Conservation (phyloP, 768 basidiomycete species). For the Agaricus blazei region DNA sequence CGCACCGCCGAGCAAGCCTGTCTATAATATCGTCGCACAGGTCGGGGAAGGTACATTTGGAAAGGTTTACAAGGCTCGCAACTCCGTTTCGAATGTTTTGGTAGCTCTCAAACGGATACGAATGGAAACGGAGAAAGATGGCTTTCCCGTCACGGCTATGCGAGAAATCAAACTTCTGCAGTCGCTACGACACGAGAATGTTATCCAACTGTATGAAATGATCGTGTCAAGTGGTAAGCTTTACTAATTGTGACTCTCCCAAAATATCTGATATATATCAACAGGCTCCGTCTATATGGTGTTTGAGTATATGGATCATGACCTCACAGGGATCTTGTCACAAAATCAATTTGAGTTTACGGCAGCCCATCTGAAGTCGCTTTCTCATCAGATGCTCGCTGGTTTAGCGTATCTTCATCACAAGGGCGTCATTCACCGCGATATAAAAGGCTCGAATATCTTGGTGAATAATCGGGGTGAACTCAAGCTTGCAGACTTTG, state of each 20-base stretch:
- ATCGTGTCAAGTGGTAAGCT: conserved; percentile 91
- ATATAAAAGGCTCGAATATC: conserved; percentile 99
- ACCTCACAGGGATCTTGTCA: conserved; percentile 89
- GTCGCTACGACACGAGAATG: conserved; percentile 82
- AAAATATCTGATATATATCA: conserved; percentile 6
- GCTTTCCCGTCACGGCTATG: conserved; percentile 98
- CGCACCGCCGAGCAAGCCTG: conserved; percentile 34
- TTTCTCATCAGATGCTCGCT: conserved; percentile 92
- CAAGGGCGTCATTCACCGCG: conserved; percentile 94
- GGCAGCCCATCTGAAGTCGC: conserved; percentile 88
- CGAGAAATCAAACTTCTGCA: conserved; percentile 98
- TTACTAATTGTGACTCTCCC: not conserved
- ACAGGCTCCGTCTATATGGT: conserved; percentile 97
- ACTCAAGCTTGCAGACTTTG: conserved; percentile 96
- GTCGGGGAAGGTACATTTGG: conserved; percentile 99
- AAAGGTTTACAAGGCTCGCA: conserved; percentile 93
- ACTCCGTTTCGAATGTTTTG: conserved; percentile 64
- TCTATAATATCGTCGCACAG: conserved; percentile 86
- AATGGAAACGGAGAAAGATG: conserved; percentile 96
- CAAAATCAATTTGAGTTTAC: conserved; percentile 86
- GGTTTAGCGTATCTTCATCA: conserved; percentile 94
- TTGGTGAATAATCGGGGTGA: conserved; percentile 87
- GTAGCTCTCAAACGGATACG: conserved; percentile 96
- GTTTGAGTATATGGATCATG: conserved; percentile 99
- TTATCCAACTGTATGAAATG: conserved; percentile 92